Evolutionary conservation across 257 asterid genomes (phyloP).

Genomic region (Nemophila menziesii): DNA sequence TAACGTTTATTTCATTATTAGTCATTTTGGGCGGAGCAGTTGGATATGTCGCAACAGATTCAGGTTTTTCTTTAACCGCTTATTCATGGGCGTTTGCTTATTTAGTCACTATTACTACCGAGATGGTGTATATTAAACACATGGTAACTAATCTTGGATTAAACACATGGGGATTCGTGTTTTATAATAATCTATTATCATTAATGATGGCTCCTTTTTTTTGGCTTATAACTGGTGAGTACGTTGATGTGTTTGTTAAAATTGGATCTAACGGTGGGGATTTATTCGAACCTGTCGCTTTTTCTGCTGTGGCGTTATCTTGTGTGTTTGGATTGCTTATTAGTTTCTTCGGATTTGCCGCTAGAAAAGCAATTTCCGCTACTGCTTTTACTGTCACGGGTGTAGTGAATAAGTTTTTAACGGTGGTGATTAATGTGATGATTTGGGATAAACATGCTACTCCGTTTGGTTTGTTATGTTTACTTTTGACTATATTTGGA

Average conservation of each 20-base stretch:
- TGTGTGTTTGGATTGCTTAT: slow-evolving; percentile 92
- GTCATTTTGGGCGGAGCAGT: slow-evolving; percentile 70
- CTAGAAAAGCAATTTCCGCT: slow-evolving; percentile 90
- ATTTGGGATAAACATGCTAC: slow-evolving; percentile 98
- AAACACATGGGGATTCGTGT: slow-evolving; percentile 93
- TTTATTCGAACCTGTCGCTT: slow-evolving; percentile 44
- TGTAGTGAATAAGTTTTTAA: slow-evolving; percentile 89
- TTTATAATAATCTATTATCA: slow-evolving; percentile 74
- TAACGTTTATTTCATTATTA: slow-evolving; percentile 55
- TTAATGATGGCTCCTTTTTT: slow-evolving; percentile 91
- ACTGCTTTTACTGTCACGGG: slow-evolving; percentile 95
- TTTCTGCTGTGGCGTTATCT: slow-evolving; percentile 67
- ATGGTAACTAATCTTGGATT: slow-evolving; percentile 93
- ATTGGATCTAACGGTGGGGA: slow-evolving; percentile 35
- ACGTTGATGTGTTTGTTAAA: slow-evolving; percentile 49
- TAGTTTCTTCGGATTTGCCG: slow-evolving; percentile 96
- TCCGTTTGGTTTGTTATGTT: slow-evolving; percentile 78
- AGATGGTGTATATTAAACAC: slow-evolving; percentile 96
- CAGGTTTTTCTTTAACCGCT: slow-evolving; percentile 72
- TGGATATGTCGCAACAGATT: slow-evolving; percentile 86
- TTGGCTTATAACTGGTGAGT: slow-evolving; percentile 87
- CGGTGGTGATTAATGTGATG: slow-evolving; percentile 82
- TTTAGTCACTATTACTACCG: slow-evolving; percentile 83
- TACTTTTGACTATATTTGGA: slow-evolving; percentile 70
- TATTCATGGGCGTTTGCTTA: slow-evolving; percentile 95